phyloP scores from a whole-genome alignment of 495 filamentous ascomycete genomes.

The Poronia punctata region DNA sequence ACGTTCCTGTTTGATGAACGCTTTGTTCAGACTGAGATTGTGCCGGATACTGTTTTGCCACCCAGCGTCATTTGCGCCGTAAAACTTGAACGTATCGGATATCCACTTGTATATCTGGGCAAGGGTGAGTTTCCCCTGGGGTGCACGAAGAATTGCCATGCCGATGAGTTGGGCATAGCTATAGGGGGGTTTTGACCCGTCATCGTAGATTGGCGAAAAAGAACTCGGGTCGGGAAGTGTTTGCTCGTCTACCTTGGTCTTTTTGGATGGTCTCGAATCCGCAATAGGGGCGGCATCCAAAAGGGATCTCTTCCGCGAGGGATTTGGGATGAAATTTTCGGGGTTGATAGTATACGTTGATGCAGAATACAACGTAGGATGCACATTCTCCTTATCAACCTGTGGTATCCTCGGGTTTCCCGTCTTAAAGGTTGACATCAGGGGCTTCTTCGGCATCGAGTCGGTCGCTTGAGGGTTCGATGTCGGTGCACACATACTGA shows the following conservation, averaged over 20 bases:
- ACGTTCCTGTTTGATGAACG: conserved; percentile 91
- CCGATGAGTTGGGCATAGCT: conserved; percentile 96
- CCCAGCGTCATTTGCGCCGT: conserved; percentile 72
- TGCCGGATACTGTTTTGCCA: conserved; percentile 99
- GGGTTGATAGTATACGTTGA: conserved; percentile 43
- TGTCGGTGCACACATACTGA: conserved; percentile 67
- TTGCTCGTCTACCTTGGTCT: conserved; percentile 43
- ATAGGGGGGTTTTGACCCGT: conserved; percentile 80
- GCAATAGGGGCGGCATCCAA: conserved; percentile 70
- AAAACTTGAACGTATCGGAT: conserved; percentile 84
- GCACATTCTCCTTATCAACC: conserved; percentile 66
- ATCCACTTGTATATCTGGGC: conserved; percentile 99
- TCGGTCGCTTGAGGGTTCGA: conserved; percentile 65
- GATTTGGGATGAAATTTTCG: conserved; percentile 51
- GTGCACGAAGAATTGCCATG: conserved; percentile 89
- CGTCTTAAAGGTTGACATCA: conserved; percentile 53
- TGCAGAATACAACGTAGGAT: conserved; percentile 42
- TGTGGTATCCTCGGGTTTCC: conserved; percentile 59
- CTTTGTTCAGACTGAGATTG: conserved; percentile 95
- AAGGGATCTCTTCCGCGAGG: conserved; percentile 57
- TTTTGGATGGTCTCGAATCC: conserved; percentile 61
- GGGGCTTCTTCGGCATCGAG: conserved; percentile 72
- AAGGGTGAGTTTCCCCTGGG: conserved; percentile 75
- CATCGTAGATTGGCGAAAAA: conserved; percentile 75
- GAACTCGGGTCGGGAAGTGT: conserved; percentile 63